A percentile compares a stretch with the other conserved stretches of the same genome.
phyloP scores from a whole-genome alignment of 2,329 filamentous ascomycete genomes.

The Neospermospora avenae region DNA sequence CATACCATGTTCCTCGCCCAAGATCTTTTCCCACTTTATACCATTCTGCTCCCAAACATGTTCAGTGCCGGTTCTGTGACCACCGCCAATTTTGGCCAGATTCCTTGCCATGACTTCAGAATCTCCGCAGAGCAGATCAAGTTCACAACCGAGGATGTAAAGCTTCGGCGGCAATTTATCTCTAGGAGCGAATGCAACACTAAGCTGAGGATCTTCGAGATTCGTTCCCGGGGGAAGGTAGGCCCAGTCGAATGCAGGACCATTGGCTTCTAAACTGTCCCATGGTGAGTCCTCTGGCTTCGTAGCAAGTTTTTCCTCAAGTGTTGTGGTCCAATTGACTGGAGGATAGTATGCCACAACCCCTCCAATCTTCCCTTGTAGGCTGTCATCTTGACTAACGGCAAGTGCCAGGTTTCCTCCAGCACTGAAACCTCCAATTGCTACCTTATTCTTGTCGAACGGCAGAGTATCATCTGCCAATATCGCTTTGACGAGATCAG shows the following conservation, averaged over 20 bases:
- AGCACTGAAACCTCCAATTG: constrained; percentile 49
- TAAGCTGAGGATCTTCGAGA: constrained; percentile 26
- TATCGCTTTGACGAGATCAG: constrained; percentile 42
- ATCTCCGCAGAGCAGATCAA: constrained; percentile 29
- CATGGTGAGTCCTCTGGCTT: constrained; percentile 17
- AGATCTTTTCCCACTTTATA: constrained; percentile 27
- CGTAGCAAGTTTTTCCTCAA: constrained; percentile 18
- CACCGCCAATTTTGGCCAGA: constrained; percentile 17
- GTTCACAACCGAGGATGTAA: constrained; percentile 28
- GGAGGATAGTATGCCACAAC: constrained; percentile 41
- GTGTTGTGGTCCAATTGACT: constrained; percentile 37
- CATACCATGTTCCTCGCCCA: constrained; percentile 24
- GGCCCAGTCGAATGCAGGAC: constrained; percentile 20
- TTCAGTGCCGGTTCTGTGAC: constrained; percentile 13
- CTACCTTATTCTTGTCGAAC: constrained; percentile 42
- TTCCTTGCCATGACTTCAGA: constrained; percentile 24
- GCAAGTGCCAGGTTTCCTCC: constrained; percentile 48
- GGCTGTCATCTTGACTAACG: constrained; percentile 39
- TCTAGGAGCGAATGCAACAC: constrained; percentile 21
- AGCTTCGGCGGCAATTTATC: constrained; percentile 25
- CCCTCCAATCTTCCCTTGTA: constrained; percentile 36
- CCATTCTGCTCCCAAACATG: constrained; percentile 23
- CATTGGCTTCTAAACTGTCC: constrained; percentile 13
- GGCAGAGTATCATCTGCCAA: constrained; percentile 44
- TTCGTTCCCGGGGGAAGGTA: constrained; percentile 26